These are phyloP conservation scores for Salvia sclarea DNA, from an alignment of 305 asterid genomes.

Conservation along the genomic window DNA sequence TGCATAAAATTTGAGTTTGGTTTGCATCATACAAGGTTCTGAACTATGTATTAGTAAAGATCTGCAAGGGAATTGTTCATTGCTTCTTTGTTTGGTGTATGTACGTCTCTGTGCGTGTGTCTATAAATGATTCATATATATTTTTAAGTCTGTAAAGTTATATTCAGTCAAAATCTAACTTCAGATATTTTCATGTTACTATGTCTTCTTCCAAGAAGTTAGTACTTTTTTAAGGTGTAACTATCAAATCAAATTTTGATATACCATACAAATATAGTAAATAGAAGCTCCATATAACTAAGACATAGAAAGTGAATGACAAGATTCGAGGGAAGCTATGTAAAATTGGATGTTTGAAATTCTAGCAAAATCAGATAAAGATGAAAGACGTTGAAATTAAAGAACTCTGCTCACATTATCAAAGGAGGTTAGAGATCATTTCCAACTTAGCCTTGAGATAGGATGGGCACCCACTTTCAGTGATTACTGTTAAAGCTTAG, in stretches of 20 bases:
- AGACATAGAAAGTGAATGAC: background rate
- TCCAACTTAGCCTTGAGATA: background rate
- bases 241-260: background rate
- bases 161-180: background rate
- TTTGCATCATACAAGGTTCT: constrained; percentile 3
- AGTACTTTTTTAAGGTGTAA: background rate
- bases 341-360: background rate
- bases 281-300: background rate
- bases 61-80: background rate
- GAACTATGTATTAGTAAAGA: background rate
- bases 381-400: background rate
- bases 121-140: background rate
- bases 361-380: constrained; percentile 5
- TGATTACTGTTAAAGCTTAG: background rate
- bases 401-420: constrained; percentile 9
- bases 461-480: background rate
- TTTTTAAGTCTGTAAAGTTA: too few relatives aligned
- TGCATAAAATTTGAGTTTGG: background rate
- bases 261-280: background rate
- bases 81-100: background rate
- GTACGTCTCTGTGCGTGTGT: background rate
- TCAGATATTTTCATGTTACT: background rate
- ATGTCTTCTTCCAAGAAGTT: background rate
- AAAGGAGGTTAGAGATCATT: background rate
- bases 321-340: background rate